phyloP scores from a whole-genome alignment of 2,329 filamentous ascomycete species.

The Bipolaris victoriae region DNA sequence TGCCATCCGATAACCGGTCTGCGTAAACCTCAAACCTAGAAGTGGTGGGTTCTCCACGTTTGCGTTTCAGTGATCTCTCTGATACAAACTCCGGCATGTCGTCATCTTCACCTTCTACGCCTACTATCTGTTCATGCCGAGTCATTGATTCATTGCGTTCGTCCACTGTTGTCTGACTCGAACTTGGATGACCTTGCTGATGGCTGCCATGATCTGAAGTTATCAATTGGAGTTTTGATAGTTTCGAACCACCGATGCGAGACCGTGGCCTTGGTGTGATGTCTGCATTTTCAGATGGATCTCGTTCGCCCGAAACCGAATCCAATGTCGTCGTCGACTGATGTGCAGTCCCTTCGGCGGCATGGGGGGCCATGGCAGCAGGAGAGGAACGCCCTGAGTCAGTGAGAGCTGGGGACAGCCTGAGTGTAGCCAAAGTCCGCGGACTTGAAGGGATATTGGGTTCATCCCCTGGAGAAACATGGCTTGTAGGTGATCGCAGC shows the following conservation, averaged over 20 bases:
- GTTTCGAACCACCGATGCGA: not conserved
- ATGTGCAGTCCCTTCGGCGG: not conserved
- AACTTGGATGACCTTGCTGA: conserved; percentile 34
- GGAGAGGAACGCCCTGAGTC: conserved; percentile 28
- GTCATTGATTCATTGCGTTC: conserved; percentile 32
- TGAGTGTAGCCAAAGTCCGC: conserved; percentile 17
- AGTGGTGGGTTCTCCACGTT: conserved; percentile 32
- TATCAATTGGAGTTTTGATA: not conserved
- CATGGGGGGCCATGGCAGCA: conserved; percentile 15
- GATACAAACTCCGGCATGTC: conserved; percentile 52
- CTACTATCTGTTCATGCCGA: conserved; percentile 7
- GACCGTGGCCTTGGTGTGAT: conserved; percentile 14
- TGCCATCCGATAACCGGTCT: conserved; percentile 37
- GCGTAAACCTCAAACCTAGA: conserved; percentile 26
- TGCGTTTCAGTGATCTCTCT: conserved; percentile 53
- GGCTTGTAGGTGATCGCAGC: conserved; percentile 5
- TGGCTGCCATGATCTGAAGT: not conserved
- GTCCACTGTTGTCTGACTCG: conserved; percentile 55
- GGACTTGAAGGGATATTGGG: conserved; percentile 35
- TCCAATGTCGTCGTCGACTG: not conserved
- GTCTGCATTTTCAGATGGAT: conserved; percentile 2
- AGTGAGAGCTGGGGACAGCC: conserved; percentile 22
- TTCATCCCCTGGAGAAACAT: conserved; percentile 17
- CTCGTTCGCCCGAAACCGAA: not conserved
- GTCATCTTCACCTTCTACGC: conserved; percentile 46